A percentile compares a stretch with the other conserved stretches of the same genome.
Conservation (phyloP, 257 asterid genomes). For the Scutellaria barbata region DNA sequence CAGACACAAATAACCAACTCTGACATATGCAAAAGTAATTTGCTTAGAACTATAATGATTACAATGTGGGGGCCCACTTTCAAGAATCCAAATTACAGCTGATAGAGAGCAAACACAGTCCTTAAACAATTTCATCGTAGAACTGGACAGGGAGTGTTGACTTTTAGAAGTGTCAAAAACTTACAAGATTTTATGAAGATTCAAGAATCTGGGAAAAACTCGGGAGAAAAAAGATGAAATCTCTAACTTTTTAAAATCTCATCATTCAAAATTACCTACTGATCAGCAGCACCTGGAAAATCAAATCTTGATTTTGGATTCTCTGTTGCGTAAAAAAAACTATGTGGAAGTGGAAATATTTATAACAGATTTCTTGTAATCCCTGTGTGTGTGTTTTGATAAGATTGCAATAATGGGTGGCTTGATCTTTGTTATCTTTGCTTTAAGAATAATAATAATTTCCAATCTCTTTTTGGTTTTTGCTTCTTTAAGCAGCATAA, state of each 20-base stretch:
- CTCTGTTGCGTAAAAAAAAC: conserved; percentile 7
- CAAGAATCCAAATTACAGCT: conserved; percentile 16
- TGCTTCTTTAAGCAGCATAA: conserved; percentile 28
- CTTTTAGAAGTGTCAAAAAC: conserved; percentile 7
- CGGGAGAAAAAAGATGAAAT: not conserved
- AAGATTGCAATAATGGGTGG: conserved; percentile 14
- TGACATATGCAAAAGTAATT: conserved; percentile 5
- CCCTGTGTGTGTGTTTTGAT: conserved; percentile 18
- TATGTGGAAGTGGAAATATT: conserved; percentile 18
- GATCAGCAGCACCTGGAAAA: conserved; percentile 24
- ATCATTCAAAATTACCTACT: conserved; percentile 35
- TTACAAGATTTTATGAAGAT: not conserved
- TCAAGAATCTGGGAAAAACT: conserved; percentile 23
- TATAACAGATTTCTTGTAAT: conserved; percentile 24
- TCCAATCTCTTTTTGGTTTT: not conserved
- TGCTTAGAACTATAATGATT: not conserved
- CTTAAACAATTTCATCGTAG: not conserved
- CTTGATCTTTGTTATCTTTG: conserved; percentile 39
- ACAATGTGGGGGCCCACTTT: not conserved
- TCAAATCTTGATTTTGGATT: conserved; percentile 31
- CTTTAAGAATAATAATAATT: conserved; percentile 22
- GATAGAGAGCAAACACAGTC: not conserved
- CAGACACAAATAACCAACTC: conserved; percentile 22
- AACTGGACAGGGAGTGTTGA: conserved; percentile 20
- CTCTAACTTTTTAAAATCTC: conserved; percentile 11